Conservation (phyloP, 345 rosid genomes). For the Cochlearia excelsa region DNA sequence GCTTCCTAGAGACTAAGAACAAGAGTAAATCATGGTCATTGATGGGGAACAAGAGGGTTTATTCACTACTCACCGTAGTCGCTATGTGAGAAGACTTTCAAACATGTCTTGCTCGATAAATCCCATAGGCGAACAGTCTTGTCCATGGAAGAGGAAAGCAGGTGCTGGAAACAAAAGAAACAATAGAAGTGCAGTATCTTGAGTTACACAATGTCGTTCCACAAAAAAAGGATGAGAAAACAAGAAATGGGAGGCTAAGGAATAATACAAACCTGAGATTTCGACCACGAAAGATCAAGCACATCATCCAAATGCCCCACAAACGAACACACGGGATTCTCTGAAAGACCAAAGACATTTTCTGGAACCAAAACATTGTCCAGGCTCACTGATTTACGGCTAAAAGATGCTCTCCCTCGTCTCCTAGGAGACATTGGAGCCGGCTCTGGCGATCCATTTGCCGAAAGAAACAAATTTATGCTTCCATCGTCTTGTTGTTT, state of each 20-base stretch:
- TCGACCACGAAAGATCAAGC: slow-evolving; percentile 95
- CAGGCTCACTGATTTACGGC: slow-evolving; percentile 75
- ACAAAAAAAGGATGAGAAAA: background rate
- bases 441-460: slow-evolving; percentile 81
- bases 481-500: slow-evolving; percentile 65
- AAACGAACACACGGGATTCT: slow-evolving; percentile 82
- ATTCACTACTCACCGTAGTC: slow-evolving; percentile 71
- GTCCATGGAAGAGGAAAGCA: slow-evolving; percentile 98
- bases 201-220: slow-evolving; percentile 1
- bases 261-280: slow-evolving; percentile 65
- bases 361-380: slow-evolving; percentile 71
- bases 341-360: slow-evolving; percentile 69
- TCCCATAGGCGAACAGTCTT: slow-evolving; percentile 97
- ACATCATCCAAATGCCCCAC: slow-evolving; percentile 74
- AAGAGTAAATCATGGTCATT: slow-evolving; percentile 4
- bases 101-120: slow-evolving; percentile 76
- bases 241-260: slow-evolving; percentile 4
- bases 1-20: slow-evolving; percentile 13
- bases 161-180: slow-evolving; percentile 50
- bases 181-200: slow-evolving; percentile 9
- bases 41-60: slow-evolving; percentile 7
- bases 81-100: slow-evolving; percentile 87
- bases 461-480: slow-evolving; percentile 48
- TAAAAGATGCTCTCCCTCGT: slow-evolving; percentile 68
- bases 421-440: slow-evolving; percentile 57